Base-by-base conservation (phyloP, 108 stramenopile species). In the Chaetoceros muelleri region DNA sequence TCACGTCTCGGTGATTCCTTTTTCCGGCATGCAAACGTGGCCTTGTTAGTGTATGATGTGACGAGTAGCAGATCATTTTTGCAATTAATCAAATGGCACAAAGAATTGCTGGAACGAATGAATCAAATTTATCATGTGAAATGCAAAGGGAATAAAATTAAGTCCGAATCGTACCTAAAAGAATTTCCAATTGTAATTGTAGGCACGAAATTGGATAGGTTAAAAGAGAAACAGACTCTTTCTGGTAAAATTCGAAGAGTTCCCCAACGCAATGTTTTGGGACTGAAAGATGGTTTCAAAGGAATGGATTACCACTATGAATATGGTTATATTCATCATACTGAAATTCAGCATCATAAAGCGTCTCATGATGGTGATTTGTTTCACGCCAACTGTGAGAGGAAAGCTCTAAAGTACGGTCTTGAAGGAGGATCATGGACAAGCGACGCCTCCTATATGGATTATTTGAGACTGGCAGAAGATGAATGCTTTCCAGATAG, bases 11-110 rank as follows among this genome's bases (percentile, higher is more conserved):
- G 60, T 0, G 76, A 82, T 58, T 63, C 65, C n/a, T 74, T 90
- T 30, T 81, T 84, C 29, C 65, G 66, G 50, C 69, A 80, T 49
- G 59, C 79, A 0, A 82, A 90, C 72, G 81, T 72, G 16, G 77
- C 74, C 50, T 67, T 84, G 62, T 58, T 90, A 24, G 83, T 87
- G 17, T 90, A 90, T 45, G 89, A 90, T 55, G 75, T 80, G 18
- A 86, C 84, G 2, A 74, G 72, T 5, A 78, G 73, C 44, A 82
- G 75, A 13, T 81, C 79, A 2, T 90, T 90, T 57, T 64, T 76
- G n/a, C 80, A 79, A 57, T 62, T 87, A 18, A 65, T 84, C 52
- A 65, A 71, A 52, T 86, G 79, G 84, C 74, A 90, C 54, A 69
- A 78, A n/a, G 88, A 90, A 30, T 66, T 78, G 58, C 46, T 80